These are phyloP conservation scores for Boletus mariae DNA, from an alignment of 1,284 basidiomycete species.

Conservation along the genomic window DNA sequence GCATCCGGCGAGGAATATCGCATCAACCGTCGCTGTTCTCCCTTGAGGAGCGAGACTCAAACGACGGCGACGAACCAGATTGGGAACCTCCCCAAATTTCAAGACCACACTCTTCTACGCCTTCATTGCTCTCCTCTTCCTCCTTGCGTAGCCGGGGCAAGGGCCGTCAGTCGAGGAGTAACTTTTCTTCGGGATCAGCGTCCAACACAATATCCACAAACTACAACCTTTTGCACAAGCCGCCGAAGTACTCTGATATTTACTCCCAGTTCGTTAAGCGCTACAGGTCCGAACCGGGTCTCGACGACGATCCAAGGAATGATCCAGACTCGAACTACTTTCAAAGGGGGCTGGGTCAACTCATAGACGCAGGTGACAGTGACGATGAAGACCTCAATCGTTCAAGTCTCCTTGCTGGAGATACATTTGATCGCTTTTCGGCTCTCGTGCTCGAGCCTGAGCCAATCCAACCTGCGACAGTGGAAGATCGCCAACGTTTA, in stretches of 20 bases:
- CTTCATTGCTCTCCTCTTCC: slow-evolving; percentile 28
- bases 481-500: slow-evolving; percentile 76
- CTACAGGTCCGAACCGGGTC: slow-evolving; percentile 57
- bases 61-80: slow-evolving; percentile 45
- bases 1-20: slow-evolving; percentile 35
- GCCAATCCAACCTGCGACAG: slow-evolving; percentile 55
- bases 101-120: slow-evolving; percentile 31
- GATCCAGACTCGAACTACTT: slow-evolving; percentile 76
- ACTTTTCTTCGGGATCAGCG: slow-evolving; percentile 29
- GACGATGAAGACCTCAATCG: slow-evolving; percentile 65
- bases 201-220: slow-evolving; percentile 33
- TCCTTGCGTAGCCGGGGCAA: slow-evolving; percentile 34
- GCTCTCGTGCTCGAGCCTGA: slow-evolving; percentile 58
- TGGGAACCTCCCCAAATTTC: slow-evolving; percentile 39
- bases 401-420: slow-evolving; percentile 39
- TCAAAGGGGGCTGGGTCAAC: slow-evolving; percentile 65
- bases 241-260: slow-evolving; percentile 57
- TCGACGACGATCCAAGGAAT: slow-evolving; percentile 62
- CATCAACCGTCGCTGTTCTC: slow-evolving; percentile 67
- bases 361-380: slow-evolving; percentile 70
- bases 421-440: slow-evolving; percentile 50
- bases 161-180: slow-evolving; percentile 35
- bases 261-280: slow-evolving; percentile 75
- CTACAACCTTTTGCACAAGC: slow-evolving; percentile 29
- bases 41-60: slow-evolving; percentile 54